Evolutionary conservation across 805 yeast genomes (phyloP).

Genomic region (Sporopachydermia quercuum): DNA sequence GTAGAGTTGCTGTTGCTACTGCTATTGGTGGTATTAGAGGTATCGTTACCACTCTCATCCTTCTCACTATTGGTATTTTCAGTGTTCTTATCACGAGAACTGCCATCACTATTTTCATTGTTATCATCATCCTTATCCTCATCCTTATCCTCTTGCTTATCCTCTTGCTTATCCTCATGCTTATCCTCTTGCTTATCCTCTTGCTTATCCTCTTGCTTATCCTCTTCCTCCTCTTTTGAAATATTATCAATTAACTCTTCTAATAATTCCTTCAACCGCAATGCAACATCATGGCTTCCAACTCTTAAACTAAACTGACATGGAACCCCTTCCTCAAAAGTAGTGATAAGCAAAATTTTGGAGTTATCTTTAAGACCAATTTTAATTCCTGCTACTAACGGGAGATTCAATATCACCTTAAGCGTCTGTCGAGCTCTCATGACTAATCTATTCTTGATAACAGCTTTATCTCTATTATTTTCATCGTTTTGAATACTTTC

Average conservation of each 20-base stretch:
- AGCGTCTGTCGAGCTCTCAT: constrained; percentile 86
- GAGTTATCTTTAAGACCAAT: constrained; percentile 78
- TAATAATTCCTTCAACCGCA: constrained; percentile 31
- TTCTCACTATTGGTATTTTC: not conserved
- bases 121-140: not conserved
- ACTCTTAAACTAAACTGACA: constrained; percentile 74
- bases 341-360: constrained; percentile 64
- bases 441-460: constrained; percentile 58
- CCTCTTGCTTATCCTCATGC: not conserved
- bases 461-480: constrained; percentile 7
- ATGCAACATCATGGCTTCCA: constrained; percentile 44
- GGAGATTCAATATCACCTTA: constrained; percentile 67
- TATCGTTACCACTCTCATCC: not conserved
- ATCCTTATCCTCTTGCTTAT: not conserved
- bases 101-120: no score
- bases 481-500: constrained; percentile 13
- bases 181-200: not conserved
- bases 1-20: no score
- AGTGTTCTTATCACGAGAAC: no score
- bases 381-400: constrained; percentile 46
- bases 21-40: no score
- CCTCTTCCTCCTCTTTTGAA: not conserved
- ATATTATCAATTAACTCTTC: not conserved
- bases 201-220: not conserved
- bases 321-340: constrained; percentile 53